Evolutionary conservation across 164 flowering plant species (phyloP).

Genomic region (Berberis vulgaris): DNA sequence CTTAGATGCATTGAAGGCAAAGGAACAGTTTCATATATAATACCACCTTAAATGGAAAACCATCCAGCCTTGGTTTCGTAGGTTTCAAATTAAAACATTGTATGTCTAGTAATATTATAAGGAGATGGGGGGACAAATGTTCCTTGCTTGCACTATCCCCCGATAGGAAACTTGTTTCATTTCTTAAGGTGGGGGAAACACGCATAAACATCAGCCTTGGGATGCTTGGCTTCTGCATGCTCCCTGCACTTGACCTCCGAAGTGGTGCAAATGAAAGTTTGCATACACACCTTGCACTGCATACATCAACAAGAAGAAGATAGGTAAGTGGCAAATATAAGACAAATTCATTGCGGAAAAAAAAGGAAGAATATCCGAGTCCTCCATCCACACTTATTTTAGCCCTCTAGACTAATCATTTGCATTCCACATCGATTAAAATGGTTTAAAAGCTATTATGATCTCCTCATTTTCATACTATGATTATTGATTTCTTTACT

Average conservation of each 20-base stretch:
- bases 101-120: background rate
- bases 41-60: too few relatives aligned
- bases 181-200: slow-evolving; percentile 83
- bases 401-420: too few relatives aligned
- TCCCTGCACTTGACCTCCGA: slow-evolving; percentile 91
- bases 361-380: background rate
- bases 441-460: too few relatives aligned
- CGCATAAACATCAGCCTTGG: slow-evolving; percentile 47
- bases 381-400: too few relatives aligned
- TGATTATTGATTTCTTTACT: too few relatives aligned
- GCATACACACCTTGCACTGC: slow-evolving; percentile 99
- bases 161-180: slow-evolving; percentile 13
- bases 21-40: background rate
- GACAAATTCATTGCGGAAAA: background rate
- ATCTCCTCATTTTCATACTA: too few relatives aligned
- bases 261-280: slow-evolving; percentile 85
- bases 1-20: background rate
- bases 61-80: slow-evolving; percentile 8
- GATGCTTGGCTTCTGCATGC: slow-evolving; percentile 91
- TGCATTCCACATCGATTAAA: too few relatives aligned
- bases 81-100: slow-evolving; percentile 4
- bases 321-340: background rate
- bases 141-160: background rate
- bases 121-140: background rate
- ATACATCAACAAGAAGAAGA: slow-evolving; percentile 10